Conservation (phyloP, 176 grass and related monocot genomes). For the Triticum timopheevii region DNA sequence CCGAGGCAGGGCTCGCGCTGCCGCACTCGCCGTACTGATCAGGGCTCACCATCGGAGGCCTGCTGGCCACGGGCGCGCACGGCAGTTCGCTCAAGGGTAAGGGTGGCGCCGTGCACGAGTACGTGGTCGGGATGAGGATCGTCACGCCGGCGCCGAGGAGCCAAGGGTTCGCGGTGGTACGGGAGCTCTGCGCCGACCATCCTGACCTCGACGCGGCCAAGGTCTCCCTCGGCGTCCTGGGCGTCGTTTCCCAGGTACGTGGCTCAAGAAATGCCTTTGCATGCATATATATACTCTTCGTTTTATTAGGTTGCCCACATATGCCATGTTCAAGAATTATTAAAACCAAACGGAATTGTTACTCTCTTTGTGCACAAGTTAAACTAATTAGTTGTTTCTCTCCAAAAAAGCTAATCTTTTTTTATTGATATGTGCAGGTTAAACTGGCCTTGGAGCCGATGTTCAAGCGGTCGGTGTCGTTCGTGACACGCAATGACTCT, state of each 20-base stretch:
- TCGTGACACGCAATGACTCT: background rate
- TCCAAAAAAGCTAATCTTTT: no score
- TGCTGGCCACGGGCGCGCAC: conserved; percentile 29
- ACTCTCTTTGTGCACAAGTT: no score
- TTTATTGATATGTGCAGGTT: background rate
- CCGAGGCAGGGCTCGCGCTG: conserved; percentile 33
- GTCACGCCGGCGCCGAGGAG: conserved; percentile 13
- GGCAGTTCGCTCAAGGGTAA: no score
- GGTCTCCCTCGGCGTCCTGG: background rate
- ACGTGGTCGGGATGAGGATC: no score
- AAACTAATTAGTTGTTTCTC: no score
- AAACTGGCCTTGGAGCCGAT: background rate
- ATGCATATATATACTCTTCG: no score
- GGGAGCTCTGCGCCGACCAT: conserved; percentile 24
- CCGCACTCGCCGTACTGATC: conserved; percentile 58
- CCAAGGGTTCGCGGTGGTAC: conserved; percentile 46
- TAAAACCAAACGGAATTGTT: no score
- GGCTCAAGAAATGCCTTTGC: no score
- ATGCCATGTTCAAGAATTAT: no score
- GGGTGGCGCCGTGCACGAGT: no score
- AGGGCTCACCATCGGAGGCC: conserved; percentile 49
- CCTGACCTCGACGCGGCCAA: conserved; percentile 42
- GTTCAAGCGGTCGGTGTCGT: background rate
- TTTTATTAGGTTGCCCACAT: no score
- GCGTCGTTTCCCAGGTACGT: background rate